Conservation (phyloP, 164 flowering plant species). For the Umbellularia californica region DNA sequence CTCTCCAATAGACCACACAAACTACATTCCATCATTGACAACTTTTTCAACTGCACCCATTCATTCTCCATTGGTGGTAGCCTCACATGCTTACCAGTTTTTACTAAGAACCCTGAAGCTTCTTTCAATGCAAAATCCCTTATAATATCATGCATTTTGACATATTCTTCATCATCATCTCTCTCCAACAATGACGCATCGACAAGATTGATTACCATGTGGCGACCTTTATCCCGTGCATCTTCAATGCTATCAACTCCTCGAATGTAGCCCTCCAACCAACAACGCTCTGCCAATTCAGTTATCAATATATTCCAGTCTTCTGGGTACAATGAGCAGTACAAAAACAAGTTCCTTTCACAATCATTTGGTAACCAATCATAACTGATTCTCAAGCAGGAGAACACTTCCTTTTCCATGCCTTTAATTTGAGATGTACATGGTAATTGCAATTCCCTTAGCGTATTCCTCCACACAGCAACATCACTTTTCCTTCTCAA, state of each 20-base stretch:
- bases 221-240: conserved; percentile 17
- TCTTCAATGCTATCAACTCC: conserved; percentile 7
- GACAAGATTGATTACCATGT: conserved; percentile 16
- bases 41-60: not conserved
- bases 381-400: conserved; percentile 8
- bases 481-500: not conserved
- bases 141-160: conserved; percentile 37
- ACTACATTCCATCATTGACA: conserved; percentile 14
- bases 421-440: not conserved
- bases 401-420: conserved; percentile 12
- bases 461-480: conserved; percentile 10
- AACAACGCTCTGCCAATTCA: conserved; percentile 12
- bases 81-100: conserved; percentile 9
- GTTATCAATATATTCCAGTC: not conserved
- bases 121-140: conserved; percentile 26
- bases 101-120: conserved; percentile 7
- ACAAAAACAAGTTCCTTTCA: conserved; percentile 2
- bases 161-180: not conserved
- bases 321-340: conserved; percentile 14
- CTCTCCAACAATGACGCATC: conserved; percentile 17
- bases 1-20: not conserved
- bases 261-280: conserved; percentile 19
- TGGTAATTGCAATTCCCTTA: not conserved
- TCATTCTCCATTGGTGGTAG: conserved; percentile 6
- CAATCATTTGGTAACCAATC: not conserved